Base-by-base conservation (phyloP, 2,329 filamentous ascomycete genomes). In the Fusarium irregulare region DNA sequence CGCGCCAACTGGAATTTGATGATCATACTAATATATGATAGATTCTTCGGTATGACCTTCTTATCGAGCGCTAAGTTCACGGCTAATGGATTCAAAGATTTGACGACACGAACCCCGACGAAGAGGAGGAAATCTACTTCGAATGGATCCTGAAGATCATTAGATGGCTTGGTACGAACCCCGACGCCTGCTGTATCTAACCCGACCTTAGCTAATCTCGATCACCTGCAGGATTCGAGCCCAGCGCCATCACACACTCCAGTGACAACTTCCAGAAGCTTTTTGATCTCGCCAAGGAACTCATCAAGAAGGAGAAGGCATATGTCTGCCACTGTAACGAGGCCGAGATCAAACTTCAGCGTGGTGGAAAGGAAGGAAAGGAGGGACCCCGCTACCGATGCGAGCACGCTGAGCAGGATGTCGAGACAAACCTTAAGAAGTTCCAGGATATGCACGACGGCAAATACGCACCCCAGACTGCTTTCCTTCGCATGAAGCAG, bases 21-120 rank as follows among this genome's bases (percentile, higher is more conserved):
- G 6, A 41, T 44, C 37, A 41, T 40, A 42, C 66, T 75, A 64
- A 76, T 41, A 9, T 44, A 34, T 54, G 30, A 8, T 46, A 79
- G 75, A 78, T 78, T 66, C 73, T 78, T 41, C 73, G 75, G 77
- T 78, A 64, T 27, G 69, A 68, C 50, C 13, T 2, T 23, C n/a
- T 6, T 49, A 23, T 45, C n/a, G 13, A 37, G 25, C 18, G 4
- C 21, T 37, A 44, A 55, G 18, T 18, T 13, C 41, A 11, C 34
- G 46, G 55, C 69, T 76, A 53, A 71, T 37, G 37, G 4, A 41
- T 18, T n/a, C 10, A 27, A 60, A 87, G 95, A 75, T 97, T 93
- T 79, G 96, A 98, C 78, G 96, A 98, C 76, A 98, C 96, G 16
- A 98, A 98, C 79, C 96, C 96, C 2, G 93, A 94, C 70, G 93